A percentile compares a stretch with the other conserved stretches of the same genome.
phyloP scores from a whole-genome alignment of 306 rosid genomes.

The Acmispon strigosus region DNA sequence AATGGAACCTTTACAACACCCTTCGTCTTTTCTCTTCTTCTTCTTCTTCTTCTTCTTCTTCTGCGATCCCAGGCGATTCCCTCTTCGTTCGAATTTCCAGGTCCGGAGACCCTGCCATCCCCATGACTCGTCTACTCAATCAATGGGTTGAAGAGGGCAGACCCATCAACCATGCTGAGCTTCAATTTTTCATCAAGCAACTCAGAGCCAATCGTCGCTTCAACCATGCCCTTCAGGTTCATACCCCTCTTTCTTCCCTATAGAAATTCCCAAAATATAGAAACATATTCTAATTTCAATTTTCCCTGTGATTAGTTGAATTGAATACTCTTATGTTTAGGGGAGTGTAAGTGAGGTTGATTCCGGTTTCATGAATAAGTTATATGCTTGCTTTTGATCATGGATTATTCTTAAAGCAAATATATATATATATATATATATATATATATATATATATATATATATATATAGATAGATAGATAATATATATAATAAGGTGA shows the following conservation, averaged over 20 bases:
- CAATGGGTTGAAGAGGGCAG: slow-evolving; percentile 54
- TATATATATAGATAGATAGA: too few species aligned
- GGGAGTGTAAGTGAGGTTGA: too few species aligned
- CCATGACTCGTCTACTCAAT: slow-evolving; percentile 30
- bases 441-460: too few species aligned
- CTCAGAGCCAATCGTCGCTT: slow-evolving; percentile 43
- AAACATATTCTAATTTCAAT: not conserved
- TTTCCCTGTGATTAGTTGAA: too few species aligned
- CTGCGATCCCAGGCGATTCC: slow-evolving; percentile 14
- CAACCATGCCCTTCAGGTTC: slow-evolving; percentile 60
- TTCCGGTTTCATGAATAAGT: too few species aligned
- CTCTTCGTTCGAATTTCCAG: slow-evolving; percentile 34
- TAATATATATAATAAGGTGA: too few species aligned
- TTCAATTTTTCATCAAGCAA: slow-evolving; percentile 31
- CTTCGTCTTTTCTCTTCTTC: not conserved
- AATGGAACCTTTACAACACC: slow-evolving; percentile 18
- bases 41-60: slow-evolving; percentile 1
- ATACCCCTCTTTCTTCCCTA: too few species aligned
- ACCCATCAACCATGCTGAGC: slow-evolving; percentile 21
- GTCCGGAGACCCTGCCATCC: slow-evolving; percentile 28
- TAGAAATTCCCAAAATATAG: not conserved
- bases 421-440: too few species aligned
- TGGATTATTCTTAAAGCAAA: too few species aligned
- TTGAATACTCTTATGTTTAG: too few species aligned
- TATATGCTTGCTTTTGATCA: too few species aligned